Conservation (phyloP, 2,329 filamentous ascomycete genomes). For the Aureobasidium uvarum region DNA sequence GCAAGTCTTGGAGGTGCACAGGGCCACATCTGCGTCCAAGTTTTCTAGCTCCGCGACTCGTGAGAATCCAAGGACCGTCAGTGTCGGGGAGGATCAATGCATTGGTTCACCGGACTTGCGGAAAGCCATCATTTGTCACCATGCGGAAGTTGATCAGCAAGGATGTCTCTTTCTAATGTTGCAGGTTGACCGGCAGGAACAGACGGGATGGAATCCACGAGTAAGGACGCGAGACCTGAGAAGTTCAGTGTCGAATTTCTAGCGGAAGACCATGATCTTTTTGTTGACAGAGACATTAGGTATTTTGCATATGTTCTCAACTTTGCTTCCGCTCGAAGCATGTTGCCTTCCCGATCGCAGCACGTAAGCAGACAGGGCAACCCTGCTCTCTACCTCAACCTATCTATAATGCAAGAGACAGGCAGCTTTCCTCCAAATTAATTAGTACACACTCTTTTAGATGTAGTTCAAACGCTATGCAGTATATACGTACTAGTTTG, state of each 20-base stretch:
- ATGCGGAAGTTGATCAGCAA: not conserved
- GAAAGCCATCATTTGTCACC: slow-evolving; percentile 18
- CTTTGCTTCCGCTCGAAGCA: accelerated
- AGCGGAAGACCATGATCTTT: not conserved
- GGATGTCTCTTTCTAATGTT: not conserved
- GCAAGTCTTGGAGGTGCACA: not conserved
- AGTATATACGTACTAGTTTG: not conserved
- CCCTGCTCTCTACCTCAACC: not conserved
- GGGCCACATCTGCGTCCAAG: not conserved
- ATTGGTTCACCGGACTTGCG: not conserved
- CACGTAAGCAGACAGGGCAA: not conserved
- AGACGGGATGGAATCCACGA: not conserved
- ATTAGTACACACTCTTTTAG: not conserved
- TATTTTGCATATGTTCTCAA: not conserved
- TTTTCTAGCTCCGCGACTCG: not conserved
- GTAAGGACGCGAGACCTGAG: not conserved
- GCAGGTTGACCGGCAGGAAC: not conserved
- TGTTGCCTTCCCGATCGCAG: not conserved
- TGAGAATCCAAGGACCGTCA: not conserved
- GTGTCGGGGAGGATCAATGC: not conserved
- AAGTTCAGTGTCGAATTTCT: not conserved
- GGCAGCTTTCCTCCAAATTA: not conserved
- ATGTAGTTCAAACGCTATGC: not conserved
- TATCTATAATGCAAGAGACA: not conserved
- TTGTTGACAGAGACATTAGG: not conserved